Conservation (phyloP, 768 basidiomycete genomes). For the Mycena pura region DNA sequence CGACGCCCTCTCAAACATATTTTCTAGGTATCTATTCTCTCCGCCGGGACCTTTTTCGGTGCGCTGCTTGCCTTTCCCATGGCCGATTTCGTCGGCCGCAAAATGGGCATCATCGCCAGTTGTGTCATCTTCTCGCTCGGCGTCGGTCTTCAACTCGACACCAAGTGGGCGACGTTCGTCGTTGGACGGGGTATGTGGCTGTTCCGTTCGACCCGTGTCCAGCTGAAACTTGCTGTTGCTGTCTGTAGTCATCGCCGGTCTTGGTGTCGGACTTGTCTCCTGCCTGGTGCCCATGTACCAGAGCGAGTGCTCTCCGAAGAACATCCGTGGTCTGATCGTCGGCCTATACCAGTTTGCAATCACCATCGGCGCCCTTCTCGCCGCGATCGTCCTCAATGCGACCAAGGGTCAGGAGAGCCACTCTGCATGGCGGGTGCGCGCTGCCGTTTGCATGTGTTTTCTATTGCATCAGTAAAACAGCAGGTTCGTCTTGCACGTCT, state of each 20-base stretch:
- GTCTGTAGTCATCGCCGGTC: slow-evolving; percentile 14
- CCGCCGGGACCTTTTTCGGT: slow-evolving; percentile 72
- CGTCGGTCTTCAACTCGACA: slow-evolving; percentile 33
- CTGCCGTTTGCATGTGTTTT: too few relatives aligned
- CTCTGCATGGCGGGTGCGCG: slow-evolving; percentile 26
- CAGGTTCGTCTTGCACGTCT: too few relatives aligned
- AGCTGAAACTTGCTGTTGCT: background rate
- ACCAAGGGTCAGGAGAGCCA: slow-evolving; percentile 49
- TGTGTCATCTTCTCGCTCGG: slow-evolving; percentile 47
- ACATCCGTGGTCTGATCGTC: slow-evolving; percentile 25
- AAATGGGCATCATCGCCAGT: slow-evolving; percentile 54
- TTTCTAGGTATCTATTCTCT: slow-evolving; percentile 54
- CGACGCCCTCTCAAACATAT: background rate
- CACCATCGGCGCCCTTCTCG: slow-evolving; percentile 55
- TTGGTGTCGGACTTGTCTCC: slow-evolving; percentile 26
- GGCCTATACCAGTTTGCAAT: slow-evolving; percentile 40
- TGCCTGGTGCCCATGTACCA: slow-evolving; percentile 29
- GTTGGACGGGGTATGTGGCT: slow-evolving; percentile 35
- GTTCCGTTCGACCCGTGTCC: background rate
- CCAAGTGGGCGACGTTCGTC: slow-evolving; percentile 34
- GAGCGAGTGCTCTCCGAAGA: slow-evolving; percentile 24
- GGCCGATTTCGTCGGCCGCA: slow-evolving; percentile 56
- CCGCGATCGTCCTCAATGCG: slow-evolving; percentile 58
- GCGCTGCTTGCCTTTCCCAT: slow-evolving; percentile 40
- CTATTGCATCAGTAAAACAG: too few relatives aligned